phyloP scores from a whole-genome alignment of 2,329 filamentous ascomycete species.

The Fusarium tjaetaba region DNA sequence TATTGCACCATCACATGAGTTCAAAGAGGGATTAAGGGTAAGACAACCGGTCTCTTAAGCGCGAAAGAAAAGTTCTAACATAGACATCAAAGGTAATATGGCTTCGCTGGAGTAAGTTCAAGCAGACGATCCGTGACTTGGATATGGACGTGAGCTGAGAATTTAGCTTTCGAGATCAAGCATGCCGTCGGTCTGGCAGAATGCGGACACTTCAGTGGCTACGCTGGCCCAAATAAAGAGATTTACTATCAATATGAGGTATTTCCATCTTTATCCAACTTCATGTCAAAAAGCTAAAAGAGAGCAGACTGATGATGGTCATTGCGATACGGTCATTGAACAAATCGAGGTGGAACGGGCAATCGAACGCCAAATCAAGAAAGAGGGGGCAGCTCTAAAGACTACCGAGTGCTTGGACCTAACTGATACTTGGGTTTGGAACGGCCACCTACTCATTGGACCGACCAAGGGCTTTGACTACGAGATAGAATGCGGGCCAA shows the following conservation, averaged over 20 bases:
- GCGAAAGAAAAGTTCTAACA: fast-evolving
- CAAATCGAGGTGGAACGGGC: neutral
- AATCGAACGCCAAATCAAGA: neutral
- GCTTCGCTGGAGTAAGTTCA: neutral
- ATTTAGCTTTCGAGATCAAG: neutral
- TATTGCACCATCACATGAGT: neutral
- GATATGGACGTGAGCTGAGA: fast-evolving
- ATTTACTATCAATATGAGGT: neutral
- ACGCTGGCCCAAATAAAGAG: neutral
- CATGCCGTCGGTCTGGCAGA: neutral
- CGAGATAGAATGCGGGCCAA: neutral
- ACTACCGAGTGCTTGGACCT: neutral
- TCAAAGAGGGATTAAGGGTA: neutral
- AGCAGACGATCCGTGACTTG: fast-evolving
- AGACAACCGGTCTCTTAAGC: fast-evolving
- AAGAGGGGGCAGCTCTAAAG: neutral
- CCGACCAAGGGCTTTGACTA: neutral
- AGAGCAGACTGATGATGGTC: neutral
- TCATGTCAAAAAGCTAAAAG: fast-evolving
- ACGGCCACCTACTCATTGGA: neutral
- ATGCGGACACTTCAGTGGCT: neutral
- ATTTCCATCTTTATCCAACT: fast-evolving
- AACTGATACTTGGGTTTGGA: neutral
- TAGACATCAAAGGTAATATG: fast-evolving
- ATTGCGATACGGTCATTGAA: neutral